A percentile compares a stretch with the other conserved stretches of the same genome.
Conservation (phyloP, 345 rosid genomes). For the Isatis tinctoria region DNA sequence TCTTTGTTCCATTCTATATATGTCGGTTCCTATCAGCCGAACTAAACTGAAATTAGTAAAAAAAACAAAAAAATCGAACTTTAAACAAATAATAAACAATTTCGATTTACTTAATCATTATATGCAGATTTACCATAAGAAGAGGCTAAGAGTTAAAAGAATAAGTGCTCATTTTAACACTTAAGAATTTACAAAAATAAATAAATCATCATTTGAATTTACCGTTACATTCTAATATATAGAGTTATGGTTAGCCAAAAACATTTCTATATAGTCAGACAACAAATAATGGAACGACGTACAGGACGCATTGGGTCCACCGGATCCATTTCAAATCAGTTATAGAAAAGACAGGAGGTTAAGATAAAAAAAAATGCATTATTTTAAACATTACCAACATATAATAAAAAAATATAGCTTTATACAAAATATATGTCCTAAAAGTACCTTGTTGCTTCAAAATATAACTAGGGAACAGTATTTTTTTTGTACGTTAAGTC, state of each 20-base stretch:
- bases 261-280: background rate
- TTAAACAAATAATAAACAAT: background rate
- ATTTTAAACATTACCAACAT: background rate
- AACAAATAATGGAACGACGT: background rate
- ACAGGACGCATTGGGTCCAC: background rate
- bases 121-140: background rate
- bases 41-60: background rate
- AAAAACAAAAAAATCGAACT: background rate
- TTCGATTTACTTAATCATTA: background rate
- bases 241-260: background rate
- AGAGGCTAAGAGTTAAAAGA: background rate
- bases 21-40: background rate
- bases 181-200: too few species aligned
- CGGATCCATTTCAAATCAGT: background rate
- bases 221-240: background rate
- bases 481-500: background rate
- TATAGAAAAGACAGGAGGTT: background rate
- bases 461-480: background rate
- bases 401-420: background rate
- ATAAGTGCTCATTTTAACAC: background rate
- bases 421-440: background rate
- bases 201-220: too few species aligned
- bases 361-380: background rate
- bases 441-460: background rate
- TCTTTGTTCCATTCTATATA: slow-evolving; percentile 2